phyloP scores from a whole-genome alignment of 163 green algal species.

The Picocystis sp. region DNA sequence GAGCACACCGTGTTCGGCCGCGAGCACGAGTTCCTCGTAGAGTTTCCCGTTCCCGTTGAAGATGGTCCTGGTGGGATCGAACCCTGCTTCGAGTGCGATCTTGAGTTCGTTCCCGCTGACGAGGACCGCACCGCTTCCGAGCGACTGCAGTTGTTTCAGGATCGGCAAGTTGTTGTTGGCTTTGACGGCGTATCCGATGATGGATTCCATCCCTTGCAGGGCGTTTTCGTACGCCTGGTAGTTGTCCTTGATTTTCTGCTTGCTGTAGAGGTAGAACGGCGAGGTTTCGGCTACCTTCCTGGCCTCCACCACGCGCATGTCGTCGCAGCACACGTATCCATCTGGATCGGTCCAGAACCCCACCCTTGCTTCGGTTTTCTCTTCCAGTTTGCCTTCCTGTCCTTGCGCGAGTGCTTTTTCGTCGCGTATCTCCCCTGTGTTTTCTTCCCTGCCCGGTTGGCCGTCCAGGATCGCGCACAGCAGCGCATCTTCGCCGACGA shows the following conservation, averaged over 20 bases:
- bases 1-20: slow-evolving; percentile 63
- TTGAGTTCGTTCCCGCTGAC: slow-evolving; percentile 77
- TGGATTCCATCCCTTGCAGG: slow-evolving; percentile 60
- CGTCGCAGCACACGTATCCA: slow-evolving; percentile 85
- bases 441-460: no score
- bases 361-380: background rate
- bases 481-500: no score
- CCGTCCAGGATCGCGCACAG: no score
- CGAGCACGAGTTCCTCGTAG: slow-evolving; percentile 74
- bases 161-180: slow-evolving; percentile 90
- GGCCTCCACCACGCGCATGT: slow-evolving; percentile 65
- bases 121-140: slow-evolving; percentile 76
- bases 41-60: slow-evolving; percentile 97
- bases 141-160: slow-evolving; percentile 28
- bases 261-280: slow-evolving; percentile 86
- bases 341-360: slow-evolving; percentile 64
- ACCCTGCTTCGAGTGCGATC: slow-evolving; percentile 48
- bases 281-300: slow-evolving; percentile 33
- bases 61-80: slow-evolving; percentile 77
- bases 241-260: slow-evolving; percentile 43
- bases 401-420: no score
- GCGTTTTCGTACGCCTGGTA: slow-evolving; percentile 68
- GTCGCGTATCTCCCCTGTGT: no score
- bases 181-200: slow-evolving; percentile 94
- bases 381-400: no score